Evolutionary conservation across 257 asterid species (phyloP).

Genomic region (Solanum medicagineum): DNA sequence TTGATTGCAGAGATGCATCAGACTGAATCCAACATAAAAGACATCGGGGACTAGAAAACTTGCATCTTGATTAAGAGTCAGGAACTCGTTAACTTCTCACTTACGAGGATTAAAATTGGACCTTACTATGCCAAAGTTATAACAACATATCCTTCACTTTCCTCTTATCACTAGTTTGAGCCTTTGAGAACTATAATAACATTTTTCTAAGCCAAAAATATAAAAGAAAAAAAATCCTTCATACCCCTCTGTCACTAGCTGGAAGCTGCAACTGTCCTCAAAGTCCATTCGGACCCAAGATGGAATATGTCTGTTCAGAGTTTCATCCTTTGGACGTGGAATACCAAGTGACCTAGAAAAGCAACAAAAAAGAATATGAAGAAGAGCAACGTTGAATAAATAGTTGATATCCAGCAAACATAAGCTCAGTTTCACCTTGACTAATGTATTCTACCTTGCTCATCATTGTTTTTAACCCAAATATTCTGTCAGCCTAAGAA

Average conservation of each 20-base stretch:
- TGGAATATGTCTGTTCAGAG: conserved; percentile 85
- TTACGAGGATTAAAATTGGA: background rate
- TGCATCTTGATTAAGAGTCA: background rate
- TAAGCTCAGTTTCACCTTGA: background rate
- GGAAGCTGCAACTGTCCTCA: conserved; percentile 86
- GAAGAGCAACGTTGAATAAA: background rate
- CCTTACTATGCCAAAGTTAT: background rate
- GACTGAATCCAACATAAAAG: background rate
- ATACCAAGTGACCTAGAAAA: conserved; percentile 41
- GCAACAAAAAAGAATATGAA: background rate
- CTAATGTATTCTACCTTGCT: background rate
- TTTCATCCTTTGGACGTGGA: conserved; percentile 76
- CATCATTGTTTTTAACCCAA: background rate
- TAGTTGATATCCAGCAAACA: background rate
- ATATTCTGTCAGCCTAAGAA: background rate
- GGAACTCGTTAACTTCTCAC: background rate
- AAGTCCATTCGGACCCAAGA: conserved; percentile 91
- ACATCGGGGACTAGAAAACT: background rate
- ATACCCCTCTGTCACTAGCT: conserved; percentile 45
- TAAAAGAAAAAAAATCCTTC: background rate
- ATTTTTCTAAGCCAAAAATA: background rate
- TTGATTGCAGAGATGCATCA: background rate
- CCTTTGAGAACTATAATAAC: background rate
- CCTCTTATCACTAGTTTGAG: background rate
- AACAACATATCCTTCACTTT: background rate